Percentiles rank a stretch among this genome's conserved stretches.
These are phyloP conservation scores for Dimocarpus longan DNA, from an alignment of 345 rosid genomes.

Conservation along the genomic window DNA sequence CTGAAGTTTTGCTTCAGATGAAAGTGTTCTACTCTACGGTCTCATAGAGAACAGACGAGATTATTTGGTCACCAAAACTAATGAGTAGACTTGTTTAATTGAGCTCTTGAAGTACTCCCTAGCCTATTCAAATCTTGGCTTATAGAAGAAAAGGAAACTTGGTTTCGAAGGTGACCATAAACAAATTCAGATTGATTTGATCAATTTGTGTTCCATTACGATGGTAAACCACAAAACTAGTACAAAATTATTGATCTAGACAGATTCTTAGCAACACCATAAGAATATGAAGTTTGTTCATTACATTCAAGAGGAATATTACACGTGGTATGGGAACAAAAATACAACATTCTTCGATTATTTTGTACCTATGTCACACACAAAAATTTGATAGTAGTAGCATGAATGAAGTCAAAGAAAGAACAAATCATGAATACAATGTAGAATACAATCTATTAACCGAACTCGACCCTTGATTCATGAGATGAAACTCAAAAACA, in stretches of 20 bases:
- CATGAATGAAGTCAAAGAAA: slow-evolving; percentile 1
- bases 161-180: not conserved
- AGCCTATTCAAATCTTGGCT: too few species aligned
- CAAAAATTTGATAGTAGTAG: slow-evolving; percentile 20
- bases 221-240: not conserved
- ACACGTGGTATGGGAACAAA: slow-evolving; percentile 4
- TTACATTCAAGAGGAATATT: slow-evolving; percentile 1
- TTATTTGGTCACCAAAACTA: too few species aligned
- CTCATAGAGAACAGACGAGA: too few species aligned
- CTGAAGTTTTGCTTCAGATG: too few species aligned
- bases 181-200: not conserved
- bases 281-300: slow-evolving; percentile 13
- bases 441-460: slow-evolving; percentile 20
- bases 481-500: slow-evolving; percentile 22
- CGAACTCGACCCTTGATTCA: slow-evolving; percentile 15
- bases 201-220: not conserved
- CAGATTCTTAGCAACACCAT: not conserved
- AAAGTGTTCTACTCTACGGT: too few species aligned
- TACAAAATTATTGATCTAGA: not conserved
- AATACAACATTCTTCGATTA: slow-evolving; percentile 22
- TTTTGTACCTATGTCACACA: slow-evolving; percentile 17
- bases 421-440: slow-evolving; percentile 1
- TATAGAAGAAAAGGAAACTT: not conserved
- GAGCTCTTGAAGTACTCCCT: too few species aligned
- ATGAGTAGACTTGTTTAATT: too few species aligned